These are phyloP conservation scores for Graphilbum ipis-grandicollis DNA, from an alignment of 2,329 filamentous ascomycete species.

Conservation along the genomic window DNA sequence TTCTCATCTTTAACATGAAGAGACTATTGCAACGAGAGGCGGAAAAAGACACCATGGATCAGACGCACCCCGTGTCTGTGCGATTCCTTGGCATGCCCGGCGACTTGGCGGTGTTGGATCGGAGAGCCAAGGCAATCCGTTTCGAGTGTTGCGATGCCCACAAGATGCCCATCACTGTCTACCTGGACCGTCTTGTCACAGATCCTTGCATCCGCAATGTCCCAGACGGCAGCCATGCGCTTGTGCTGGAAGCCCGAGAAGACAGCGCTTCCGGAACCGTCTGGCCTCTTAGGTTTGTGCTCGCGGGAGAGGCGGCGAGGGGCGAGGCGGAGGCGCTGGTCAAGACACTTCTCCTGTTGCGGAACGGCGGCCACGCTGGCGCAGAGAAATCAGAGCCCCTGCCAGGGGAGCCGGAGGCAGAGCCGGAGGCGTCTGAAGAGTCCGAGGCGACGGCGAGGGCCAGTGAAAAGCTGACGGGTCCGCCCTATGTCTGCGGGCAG, in stretches of 20 bases:
- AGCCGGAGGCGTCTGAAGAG: not conserved
- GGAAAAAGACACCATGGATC: no score
- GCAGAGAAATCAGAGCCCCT: not conserved
- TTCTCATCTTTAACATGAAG: slow-evolving; percentile 12
- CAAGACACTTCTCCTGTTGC: no score
- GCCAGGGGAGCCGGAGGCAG: not conserved
- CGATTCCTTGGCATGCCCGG: slow-evolving; percentile 9
- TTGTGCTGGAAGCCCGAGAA: slow-evolving; percentile 9
- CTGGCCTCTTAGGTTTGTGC: slow-evolving; percentile 11
- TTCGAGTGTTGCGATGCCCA: no score
- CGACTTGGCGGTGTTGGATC: slow-evolving; percentile 10
- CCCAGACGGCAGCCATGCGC: slow-evolving; percentile 10
- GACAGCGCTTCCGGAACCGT: slow-evolving; percentile 2
- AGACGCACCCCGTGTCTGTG: not conserved
- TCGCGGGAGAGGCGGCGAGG: slow-evolving; percentile 7
- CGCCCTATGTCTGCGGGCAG: slow-evolving; percentile 26
- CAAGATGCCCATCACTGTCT: slow-evolving; percentile 12
- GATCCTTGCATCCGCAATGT: slow-evolving; percentile 9
- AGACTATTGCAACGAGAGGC: not conserved
- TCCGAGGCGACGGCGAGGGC: not conserved
- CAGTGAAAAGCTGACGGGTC: slow-evolving; percentile 1
- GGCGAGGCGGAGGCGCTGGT: slow-evolving; percentile 6
- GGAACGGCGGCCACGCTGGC: no score
- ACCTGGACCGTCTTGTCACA: slow-evolving; percentile 8
- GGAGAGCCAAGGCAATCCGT: no score